Conservation (phyloP, 1,284 basidiomycete species). For the Neolentinus lepideus region DNA sequence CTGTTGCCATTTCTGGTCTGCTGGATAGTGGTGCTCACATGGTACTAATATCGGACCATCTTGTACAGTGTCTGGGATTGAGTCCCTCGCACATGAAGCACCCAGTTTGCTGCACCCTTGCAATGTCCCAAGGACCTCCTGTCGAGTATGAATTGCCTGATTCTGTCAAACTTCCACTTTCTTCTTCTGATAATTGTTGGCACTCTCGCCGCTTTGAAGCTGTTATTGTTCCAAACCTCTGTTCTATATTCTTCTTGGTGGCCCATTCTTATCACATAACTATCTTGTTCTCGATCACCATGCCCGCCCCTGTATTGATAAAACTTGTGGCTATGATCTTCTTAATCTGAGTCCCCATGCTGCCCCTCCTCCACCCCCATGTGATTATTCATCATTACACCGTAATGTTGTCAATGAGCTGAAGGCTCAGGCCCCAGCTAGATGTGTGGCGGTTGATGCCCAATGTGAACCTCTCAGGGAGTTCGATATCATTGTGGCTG, state of each 20-base stretch:
- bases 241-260: constrained; percentile 19
- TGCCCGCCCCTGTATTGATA: constrained; percentile 15
- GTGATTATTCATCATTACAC: not conserved
- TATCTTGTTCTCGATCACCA: constrained; percentile 17
- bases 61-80: not conserved
- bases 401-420: not conserved
- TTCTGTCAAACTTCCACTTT: not conserved
- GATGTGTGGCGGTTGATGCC: not conserved
- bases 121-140: not conserved
- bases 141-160: not conserved
- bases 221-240: constrained; percentile 12
- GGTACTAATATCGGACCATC: not conserved
- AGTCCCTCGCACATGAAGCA: not conserved
- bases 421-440: not conserved
- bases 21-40: constrained; percentile 1
- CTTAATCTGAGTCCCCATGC: constrained; percentile 1
- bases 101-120: not conserved
- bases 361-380: not conserved
- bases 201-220: constrained; percentile 5
- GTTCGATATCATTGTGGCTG: too few relatives aligned
- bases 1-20: not conserved
- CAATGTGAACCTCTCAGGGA: not conserved
- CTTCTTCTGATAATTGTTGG: constrained; percentile 1
- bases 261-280: constrained; percentile 18
- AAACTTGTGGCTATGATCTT: constrained; percentile 16